Evolutionary conservation across 163 green algal species (phyloP), one percentile per base, ranked within the genome.

Genomic region (Scenedesmus sp.): DNA sequence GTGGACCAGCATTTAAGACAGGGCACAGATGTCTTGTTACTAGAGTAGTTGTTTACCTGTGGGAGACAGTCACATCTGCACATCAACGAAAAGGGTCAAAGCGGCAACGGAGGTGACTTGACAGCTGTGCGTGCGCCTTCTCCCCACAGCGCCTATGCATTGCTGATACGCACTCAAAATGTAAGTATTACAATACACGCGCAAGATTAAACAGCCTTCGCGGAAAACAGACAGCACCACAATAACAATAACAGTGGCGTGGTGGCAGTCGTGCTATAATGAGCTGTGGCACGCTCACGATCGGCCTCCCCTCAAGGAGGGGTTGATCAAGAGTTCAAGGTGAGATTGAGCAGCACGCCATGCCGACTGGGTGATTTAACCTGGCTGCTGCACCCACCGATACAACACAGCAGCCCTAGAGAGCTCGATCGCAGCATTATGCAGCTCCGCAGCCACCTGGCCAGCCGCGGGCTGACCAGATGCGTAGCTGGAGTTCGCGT

Each of bases 391-490:
- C 70, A 79, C 70, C 20, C 70, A 79, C 70, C 23, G 23, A 79
- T 52, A 79, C 70, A 52, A 79, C 23, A 79, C 70, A 52, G 70
- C 70, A 79, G 70, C 70, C 23, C 70, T 79, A 79, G 70, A 79
- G 23, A 79, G 70, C 70, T 52, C 23, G 70, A 79, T 79, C 70
- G 13, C 70, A 79, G 18, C 70, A 52, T 79, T 52, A 84, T 59
- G 76, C 76, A 59, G 34, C 46, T 84, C 34, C 76, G 34, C 34
- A 60, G 76, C 12, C 46, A 56, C 34, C 5, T 57, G 34, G 46
- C 76, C 34, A 59, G 76, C 76, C 76, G 76, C 57, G 76, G 46
- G 76, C 76, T 57, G 46, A 57, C 76, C 66, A 90, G 85, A 90
- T 83, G 46, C 7, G 66, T 90, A 8, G 85, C 18, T 82, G 85